Evolutionary conservation across 83 land plant species (phyloP).

Genomic region (Diphasiastrum complanatum): DNA sequence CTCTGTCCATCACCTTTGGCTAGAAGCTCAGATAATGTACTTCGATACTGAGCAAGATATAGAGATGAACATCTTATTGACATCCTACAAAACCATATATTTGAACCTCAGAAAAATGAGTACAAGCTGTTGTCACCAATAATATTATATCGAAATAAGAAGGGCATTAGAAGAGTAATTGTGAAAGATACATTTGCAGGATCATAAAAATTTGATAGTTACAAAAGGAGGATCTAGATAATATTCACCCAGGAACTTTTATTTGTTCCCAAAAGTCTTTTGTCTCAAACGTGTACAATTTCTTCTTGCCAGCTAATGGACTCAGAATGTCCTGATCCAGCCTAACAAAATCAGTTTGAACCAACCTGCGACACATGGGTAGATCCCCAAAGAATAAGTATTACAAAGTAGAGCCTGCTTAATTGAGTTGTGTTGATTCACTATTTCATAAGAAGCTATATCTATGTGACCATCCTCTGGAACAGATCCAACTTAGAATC

Average conservation of each 20-base stretch:
- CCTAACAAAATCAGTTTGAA: slow-evolving; percentile 71
- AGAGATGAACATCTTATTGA: slow-evolving; percentile 85
- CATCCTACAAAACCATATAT: slow-evolving; percentile 43
- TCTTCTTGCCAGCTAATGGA: slow-evolving; percentile 95
- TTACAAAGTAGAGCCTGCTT: too few relatives aligned
- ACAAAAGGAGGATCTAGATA: not conserved
- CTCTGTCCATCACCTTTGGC: slow-evolving; percentile 62
- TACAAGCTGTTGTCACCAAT: not conserved
- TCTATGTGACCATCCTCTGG: too few relatives aligned
- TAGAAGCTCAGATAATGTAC: slow-evolving; percentile 67
- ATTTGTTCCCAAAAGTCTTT: slow-evolving; percentile 94
- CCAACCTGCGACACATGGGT: slow-evolving; percentile 36
- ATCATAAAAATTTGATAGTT: too few relatives aligned
- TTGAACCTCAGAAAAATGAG: not conserved
- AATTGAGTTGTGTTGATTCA: too few relatives aligned
- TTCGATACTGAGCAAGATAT: slow-evolving; percentile 67
- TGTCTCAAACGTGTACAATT: slow-evolving; percentile 83
- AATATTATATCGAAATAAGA: not conserved
- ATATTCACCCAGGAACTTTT: slow-evolving; percentile 81
- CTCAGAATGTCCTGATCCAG: slow-evolving; percentile 91
- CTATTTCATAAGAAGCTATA: too few relatives aligned
- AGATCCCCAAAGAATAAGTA: too few relatives aligned
- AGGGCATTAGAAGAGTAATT: too few relatives aligned
- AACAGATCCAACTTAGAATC: too few relatives aligned
- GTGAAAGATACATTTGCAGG: too few relatives aligned